These are phyloP conservation scores for Dothistroma pini DNA, from an alignment of 2,329 filamentous ascomycete species.

Conservation along the genomic window DNA sequence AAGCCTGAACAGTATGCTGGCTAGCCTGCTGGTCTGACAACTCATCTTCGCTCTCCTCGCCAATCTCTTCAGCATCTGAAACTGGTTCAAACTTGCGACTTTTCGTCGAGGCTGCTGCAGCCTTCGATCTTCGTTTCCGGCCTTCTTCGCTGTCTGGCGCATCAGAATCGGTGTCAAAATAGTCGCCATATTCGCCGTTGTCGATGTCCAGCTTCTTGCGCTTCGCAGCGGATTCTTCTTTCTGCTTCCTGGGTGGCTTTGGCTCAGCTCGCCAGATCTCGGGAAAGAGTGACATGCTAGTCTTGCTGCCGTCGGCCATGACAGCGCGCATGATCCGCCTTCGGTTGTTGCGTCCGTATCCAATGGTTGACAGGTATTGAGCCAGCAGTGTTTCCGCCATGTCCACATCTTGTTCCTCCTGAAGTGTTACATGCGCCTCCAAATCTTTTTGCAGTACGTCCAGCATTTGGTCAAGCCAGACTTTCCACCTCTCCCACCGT, in stretches of 20 bases:
- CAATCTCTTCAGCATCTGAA: constrained; percentile 8
- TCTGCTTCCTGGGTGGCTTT: constrained; percentile 41
- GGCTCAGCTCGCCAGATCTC: constrained; percentile 68
- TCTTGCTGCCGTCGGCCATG: constrained; percentile 60
- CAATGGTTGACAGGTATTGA: constrained; percentile 51
- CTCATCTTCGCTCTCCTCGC: constrained; percentile 1
- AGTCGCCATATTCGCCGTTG: constrained; percentile 40
- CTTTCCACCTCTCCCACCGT: constrained; percentile 77
- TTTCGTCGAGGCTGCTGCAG: constrained; percentile 7
- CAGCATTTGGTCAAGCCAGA: constrained; percentile 76
- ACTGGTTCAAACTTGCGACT: constrained; percentile 4
- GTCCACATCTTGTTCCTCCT: constrained; percentile 23
- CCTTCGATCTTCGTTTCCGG: constrained; percentile 13
- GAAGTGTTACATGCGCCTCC: constrained; percentile 48
- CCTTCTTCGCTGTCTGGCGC: constrained; percentile 21
- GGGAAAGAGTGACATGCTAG: constrained; percentile 53
- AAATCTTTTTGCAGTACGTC: constrained; percentile 73
- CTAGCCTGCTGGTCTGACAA: not conserved
- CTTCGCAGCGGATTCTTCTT: constrained; percentile 58
- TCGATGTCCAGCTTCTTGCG: constrained; percentile 51
- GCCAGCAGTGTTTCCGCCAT: constrained; percentile 58
- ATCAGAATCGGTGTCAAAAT: constrained; percentile 32
- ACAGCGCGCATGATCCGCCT: constrained; percentile 61
- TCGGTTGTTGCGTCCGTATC: constrained; percentile 40
- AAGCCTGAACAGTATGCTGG: constrained; percentile 11